Evolutionary conservation across 495 filamentous ascomycete genomes (phyloP).

Genomic region (Xylaria acuta): DNA sequence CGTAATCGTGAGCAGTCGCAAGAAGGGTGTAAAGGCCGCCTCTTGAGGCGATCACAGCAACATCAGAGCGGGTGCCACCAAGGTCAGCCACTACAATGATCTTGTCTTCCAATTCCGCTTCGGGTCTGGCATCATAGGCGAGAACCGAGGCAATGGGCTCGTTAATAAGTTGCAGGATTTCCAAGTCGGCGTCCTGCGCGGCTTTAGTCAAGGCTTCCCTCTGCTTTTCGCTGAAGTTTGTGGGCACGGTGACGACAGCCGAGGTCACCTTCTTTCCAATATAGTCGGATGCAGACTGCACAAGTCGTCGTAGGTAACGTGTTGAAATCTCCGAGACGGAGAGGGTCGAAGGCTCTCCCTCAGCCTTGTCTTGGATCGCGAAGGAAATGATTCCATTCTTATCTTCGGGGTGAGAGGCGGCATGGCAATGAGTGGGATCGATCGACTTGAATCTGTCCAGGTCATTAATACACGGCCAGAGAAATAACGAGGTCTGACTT

Average conservation of each 20-base stretch:
- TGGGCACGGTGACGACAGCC: conserved; percentile 91
- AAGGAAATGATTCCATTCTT: conserved; percentile 77
- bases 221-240: conserved; percentile 88
- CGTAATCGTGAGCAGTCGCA: conserved; percentile 93
- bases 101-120: conserved; percentile 79
- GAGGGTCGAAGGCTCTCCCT: conserved; percentile 68
- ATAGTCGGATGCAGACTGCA: conserved; percentile 85
- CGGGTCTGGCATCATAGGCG: conserved; percentile 88
- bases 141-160: conserved; percentile 93
- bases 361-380: conserved; percentile 74
- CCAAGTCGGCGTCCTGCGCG: conserved; percentile 80
- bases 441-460: conserved; percentile 80
- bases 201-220: conserved; percentile 77
- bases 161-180: conserved; percentile 89
- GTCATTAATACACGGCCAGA: conserved; percentile 22
- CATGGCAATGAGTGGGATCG: conserved; percentile 93
- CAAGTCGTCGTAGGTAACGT: conserved; percentile 82
- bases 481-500: conserved; percentile 33
- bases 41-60: conserved; percentile 85
- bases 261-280: conserved; percentile 90
- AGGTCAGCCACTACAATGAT: conserved; percentile 90
- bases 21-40: conserved; percentile 97
- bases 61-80: conserved; percentile 90
- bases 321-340: conserved; percentile 86
- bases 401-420: conserved; percentile 88